A percentile compares a stretch with the other conserved stretches of the same genome.
These are phyloP conservation scores for Decorospora gaudefroyi DNA, from an alignment of 2,329 filamentous ascomycete species.

Conservation along the genomic window DNA sequence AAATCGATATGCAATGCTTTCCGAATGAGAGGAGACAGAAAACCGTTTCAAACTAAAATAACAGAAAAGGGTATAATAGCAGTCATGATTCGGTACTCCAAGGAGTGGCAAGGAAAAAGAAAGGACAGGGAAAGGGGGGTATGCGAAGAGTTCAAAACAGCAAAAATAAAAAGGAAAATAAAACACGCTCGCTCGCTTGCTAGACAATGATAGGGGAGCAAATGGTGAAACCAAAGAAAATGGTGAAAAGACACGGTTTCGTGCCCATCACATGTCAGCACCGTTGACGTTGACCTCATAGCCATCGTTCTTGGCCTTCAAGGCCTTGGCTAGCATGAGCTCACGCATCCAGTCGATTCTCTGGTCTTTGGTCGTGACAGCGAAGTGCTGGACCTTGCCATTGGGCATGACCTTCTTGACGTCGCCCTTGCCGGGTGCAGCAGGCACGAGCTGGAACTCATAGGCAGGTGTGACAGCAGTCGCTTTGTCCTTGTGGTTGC, in stretches of 20 bases:
- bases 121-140: conserved; percentile 15
- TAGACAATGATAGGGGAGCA: conserved; percentile 7
- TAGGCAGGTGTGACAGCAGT: conserved; percentile 66
- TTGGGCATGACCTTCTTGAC: conserved; percentile 43
- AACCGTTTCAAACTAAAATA: conserved; percentile 5
- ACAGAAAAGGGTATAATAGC: conserved; percentile 39
- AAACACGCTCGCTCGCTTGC: conserved; percentile 29
- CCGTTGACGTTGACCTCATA: conserved; percentile 84
- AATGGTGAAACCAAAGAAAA: conserved; percentile 2
- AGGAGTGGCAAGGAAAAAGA: conserved; percentile 12
- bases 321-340: conserved; percentile 85
- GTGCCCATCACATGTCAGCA: conserved; percentile 31
- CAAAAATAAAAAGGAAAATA: conserved; percentile 8
- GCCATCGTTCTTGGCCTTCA: conserved; percentile 81
- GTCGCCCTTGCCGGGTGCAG: conserved; percentile 56
- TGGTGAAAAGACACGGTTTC: neutral
- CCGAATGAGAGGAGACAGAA: conserved; percentile 15
- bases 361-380: conserved; percentile 64
- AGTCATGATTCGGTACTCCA: conserved; percentile 26
- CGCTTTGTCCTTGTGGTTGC: conserved; percentile 59
- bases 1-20: too few species aligned
- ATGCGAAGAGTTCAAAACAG: too few species aligned
- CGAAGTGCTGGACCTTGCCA: conserved; percentile 91
- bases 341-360: conserved; percentile 97
- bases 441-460: conserved; percentile 82